These are phyloP conservation scores for Magnaporthiopsis poae DNA, from an alignment of 2,329 filamentous ascomycete genomes.

Conservation along the genomic window DNA sequence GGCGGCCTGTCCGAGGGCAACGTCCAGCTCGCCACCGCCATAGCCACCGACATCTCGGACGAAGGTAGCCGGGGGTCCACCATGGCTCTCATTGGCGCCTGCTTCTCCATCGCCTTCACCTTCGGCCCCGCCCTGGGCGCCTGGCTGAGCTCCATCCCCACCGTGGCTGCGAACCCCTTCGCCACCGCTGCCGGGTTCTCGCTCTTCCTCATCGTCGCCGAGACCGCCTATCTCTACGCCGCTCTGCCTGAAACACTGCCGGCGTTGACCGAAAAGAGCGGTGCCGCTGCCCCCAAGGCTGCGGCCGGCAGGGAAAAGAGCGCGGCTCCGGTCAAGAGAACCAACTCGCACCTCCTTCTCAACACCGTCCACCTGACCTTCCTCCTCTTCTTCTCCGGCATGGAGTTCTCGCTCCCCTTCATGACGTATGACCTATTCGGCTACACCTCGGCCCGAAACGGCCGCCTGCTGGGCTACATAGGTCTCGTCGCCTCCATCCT, in stretches of 20 bases:
- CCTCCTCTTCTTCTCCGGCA: slow-evolving; percentile 91
- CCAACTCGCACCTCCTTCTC: slow-evolving; percentile 73
- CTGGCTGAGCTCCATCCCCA: slow-evolving; percentile 66
- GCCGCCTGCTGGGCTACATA: slow-evolving; percentile 78
- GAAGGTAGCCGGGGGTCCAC: slow-evolving; percentile 74
- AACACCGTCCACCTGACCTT: slow-evolving; percentile 84
- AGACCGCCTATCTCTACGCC: slow-evolving; percentile 80
- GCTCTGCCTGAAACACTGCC: slow-evolving; percentile 81
- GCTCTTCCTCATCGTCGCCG: slow-evolving; percentile 69
- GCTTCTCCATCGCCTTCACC: slow-evolving; percentile 94
- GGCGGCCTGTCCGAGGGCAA: slow-evolving; percentile 94
- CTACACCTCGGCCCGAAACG: slow-evolving; percentile 70
- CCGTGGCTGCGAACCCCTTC: slow-evolving; percentile 82
- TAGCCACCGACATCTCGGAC: slow-evolving; percentile 91
- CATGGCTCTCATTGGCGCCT: slow-evolving; percentile 92
- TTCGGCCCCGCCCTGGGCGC: slow-evolving; percentile 90
- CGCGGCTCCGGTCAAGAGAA: slow-evolving; percentile 37
- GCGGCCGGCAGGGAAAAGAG: neutral
- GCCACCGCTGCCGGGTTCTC: slow-evolving; percentile 85
- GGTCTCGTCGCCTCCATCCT: slow-evolving; percentile 85
- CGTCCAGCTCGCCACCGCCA: slow-evolving; percentile 88
- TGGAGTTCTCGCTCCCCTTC: slow-evolving; percentile 96
- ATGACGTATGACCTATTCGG: slow-evolving; percentile 92
- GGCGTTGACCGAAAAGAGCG: slow-evolving; percentile 31
- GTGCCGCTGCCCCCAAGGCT: slow-evolving; percentile 13